Base-by-base conservation (phyloP, 139 green algal species). In the Micractinium sp. region DNA sequence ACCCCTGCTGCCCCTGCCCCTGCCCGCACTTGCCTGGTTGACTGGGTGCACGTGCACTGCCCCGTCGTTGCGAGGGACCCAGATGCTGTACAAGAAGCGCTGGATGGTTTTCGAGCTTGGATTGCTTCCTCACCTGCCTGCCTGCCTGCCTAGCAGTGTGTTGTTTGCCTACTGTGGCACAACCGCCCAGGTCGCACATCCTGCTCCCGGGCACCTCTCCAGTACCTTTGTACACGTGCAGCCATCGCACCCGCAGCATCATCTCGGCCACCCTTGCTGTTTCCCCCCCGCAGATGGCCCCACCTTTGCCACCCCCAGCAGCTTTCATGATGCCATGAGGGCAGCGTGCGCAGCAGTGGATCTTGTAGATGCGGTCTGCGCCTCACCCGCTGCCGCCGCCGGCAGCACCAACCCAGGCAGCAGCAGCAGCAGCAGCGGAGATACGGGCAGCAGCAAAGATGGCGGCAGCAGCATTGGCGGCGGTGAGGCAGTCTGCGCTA, bases 291-390 rank as follows among this genome's bases (percentile, higher is more conserved):
- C 67, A 87, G 88, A 93, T 53, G 89, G 89, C 12, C 81, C 77
- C 7, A 95, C 89, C 53, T 95, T 91, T 67, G 88, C 85, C 56
- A 95, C 92, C 0, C 79, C 89, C 31, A 90, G 35, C 53, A 89
- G 83, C 27, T 93, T 69, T 36, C 29, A 69, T 33, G 88, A 90
- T 76, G 88, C 92, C 7, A 25, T 94, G 53, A 80, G 82, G 63
- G 88, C 92, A 16, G 89, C 91, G 61, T 90, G 87, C 75, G 75
- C 87, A 23, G 92, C 92, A 1, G 56, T 91, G 23, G 88, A 83
- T 0, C 86, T 94, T 33, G 79, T 92, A 31, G 91, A 93, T 81
- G 86, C 67, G 0, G 81, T 92, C 0, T 56, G 47, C 47, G 47
- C 9, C 71, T 91, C 33, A 12, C 63, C 20, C 20, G 56, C 86